Percentiles rank a stretch among this genome's conserved stretches.
Conservation (phyloP, 116 monocot species). For the Iris pallida region DNA sequence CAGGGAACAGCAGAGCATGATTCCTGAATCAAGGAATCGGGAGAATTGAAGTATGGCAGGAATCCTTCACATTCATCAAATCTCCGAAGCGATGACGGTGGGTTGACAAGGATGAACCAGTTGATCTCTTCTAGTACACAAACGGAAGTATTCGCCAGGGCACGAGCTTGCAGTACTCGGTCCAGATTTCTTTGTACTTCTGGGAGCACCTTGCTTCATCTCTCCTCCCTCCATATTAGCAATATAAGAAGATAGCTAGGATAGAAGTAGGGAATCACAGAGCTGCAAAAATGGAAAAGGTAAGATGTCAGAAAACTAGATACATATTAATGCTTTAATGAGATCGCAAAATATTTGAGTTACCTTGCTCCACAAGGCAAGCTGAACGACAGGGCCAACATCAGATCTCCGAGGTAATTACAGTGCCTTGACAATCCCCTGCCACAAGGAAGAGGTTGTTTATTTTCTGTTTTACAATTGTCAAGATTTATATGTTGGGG, state of each 20-base stretch:
- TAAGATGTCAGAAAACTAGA: no score
- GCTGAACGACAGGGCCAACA: constrained; percentile 90
- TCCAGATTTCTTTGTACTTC: constrained; percentile 94
- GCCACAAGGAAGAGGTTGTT: constrained; percentile 16
- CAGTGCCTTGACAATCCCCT: constrained; percentile 97
- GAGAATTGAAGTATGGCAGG: no score
- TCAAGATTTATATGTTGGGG: no score
- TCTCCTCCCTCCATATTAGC: constrained; percentile 92
- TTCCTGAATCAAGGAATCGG: no score
- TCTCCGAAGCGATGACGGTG: no score
- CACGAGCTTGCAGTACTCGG: constrained; percentile 81
- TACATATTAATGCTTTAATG: not conserved
- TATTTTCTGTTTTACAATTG: no score
- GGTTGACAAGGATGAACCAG: no score
- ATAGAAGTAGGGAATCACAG: constrained; percentile 90
- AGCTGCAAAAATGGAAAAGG: constrained; percentile 36
- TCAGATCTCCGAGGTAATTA: constrained; percentile 92
- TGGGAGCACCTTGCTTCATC: constrained; percentile 86
- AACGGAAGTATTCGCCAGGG: constrained; percentile 90
- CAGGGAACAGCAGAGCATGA: no score
- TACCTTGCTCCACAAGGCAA: constrained; percentile 89
- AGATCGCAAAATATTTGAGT: not conserved
- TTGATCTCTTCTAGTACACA: constrained; percentile 46
- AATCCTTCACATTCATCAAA: no score
- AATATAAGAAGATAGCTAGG: constrained; percentile 82